These are phyloP conservation scores for Gossypium laxum DNA, from an alignment of 441 rosid genomes.

Conservation along the genomic window DNA sequence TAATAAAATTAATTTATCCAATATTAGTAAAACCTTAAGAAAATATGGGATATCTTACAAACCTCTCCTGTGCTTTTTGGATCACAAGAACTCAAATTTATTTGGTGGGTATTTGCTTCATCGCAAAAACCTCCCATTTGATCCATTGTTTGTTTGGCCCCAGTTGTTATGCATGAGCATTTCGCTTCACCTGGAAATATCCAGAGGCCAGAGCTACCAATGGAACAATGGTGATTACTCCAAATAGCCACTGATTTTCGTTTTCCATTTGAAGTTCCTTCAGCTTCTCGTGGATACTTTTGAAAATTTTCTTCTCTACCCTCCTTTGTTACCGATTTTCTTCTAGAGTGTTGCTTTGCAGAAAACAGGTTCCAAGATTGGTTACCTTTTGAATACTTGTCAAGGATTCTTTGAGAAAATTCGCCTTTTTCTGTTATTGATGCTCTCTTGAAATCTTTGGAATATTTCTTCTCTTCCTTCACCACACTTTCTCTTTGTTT, in stretches of 20 bases:
- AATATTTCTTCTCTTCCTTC: slow-evolving; percentile 20
- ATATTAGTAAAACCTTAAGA: slow-evolving; percentile 8
- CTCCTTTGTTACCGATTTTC: slow-evolving; percentile 15
- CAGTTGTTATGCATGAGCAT: slow-evolving; percentile 35
- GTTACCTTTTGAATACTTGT: slow-evolving; percentile 17
- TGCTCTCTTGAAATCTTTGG: slow-evolving; percentile 21
- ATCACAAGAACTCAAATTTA: slow-evolving; percentile 17
- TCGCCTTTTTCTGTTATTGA: slow-evolving; percentile 25
- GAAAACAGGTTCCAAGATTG: slow-evolving; percentile 21
- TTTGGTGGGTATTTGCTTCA: slow-evolving; percentile 14
- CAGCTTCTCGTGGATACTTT: slow-evolving; percentile 16
- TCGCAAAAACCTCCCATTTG: slow-evolving; percentile 21
- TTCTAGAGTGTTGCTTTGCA: slow-evolving; percentile 23
- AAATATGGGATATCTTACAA: slow-evolving; percentile 7
- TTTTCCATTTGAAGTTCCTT: slow-evolving; percentile 12
- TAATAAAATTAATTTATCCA: not conserved
- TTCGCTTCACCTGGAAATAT: slow-evolving; percentile 53
- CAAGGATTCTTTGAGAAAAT: slow-evolving; percentile 27
- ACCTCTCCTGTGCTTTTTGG: slow-evolving; percentile 38
- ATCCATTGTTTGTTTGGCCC: slow-evolving; percentile 31
- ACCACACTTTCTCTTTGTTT: slow-evolving; percentile 17
- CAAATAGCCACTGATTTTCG: slow-evolving; percentile 8
- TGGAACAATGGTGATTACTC: slow-evolving; percentile 24
- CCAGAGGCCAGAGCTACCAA: slow-evolving; percentile 49
- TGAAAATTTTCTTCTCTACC: slow-evolving; percentile 19